These are phyloP conservation scores for Cerioporus squamosus DNA, from an alignment of 1,284 basidiomycete genomes.

Conservation along the genomic window DNA sequence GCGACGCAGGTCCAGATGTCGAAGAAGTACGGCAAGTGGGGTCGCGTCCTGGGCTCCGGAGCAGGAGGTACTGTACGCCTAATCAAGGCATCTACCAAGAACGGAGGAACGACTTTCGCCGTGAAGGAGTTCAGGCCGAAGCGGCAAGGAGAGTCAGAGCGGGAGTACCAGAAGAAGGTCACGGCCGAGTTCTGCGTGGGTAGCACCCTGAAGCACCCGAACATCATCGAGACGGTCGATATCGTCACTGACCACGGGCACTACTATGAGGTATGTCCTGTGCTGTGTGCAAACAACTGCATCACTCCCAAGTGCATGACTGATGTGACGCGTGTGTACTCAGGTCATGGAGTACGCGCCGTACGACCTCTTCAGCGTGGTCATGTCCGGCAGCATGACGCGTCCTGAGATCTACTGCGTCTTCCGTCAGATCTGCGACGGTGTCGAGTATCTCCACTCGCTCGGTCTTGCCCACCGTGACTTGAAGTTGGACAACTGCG, in stretches of 20 bases:
- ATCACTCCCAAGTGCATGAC: not conserved
- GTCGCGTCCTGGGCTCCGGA: constrained; percentile 91
- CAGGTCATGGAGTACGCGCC: constrained; percentile 99
- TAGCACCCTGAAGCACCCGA: constrained; percentile 91
- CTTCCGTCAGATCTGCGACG: constrained; percentile 98
- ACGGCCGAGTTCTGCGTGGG: constrained; percentile 99
- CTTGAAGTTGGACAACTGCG: constrained; percentile 99
- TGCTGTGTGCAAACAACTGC: not conserved
- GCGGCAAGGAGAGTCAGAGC: constrained; percentile 85
- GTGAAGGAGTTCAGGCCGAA: constrained; percentile 98
- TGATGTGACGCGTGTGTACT: constrained; percentile 21
- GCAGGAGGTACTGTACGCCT: constrained; percentile 97
- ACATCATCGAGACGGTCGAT: constrained; percentile 98
- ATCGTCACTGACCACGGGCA: constrained; percentile 98
- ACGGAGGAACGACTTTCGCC: constrained; percentile 85
- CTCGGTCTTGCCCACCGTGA: constrained; percentile 98
- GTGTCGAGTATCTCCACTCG: constrained; percentile 97
- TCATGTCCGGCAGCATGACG: constrained; percentile 99
- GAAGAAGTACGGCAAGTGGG: constrained; percentile 99
- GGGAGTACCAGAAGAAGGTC: constrained; percentile 99
- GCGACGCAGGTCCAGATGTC: constrained; percentile 91
- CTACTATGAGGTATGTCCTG: constrained; percentile 88
- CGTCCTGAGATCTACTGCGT: constrained; percentile 99
- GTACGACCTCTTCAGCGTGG: constrained; percentile 97
- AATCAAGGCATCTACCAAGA: constrained; percentile 86